Evolutionary conservation across 176 grass and related monocot species (phyloP).

Genomic region (Pharus latifolius): DNA sequence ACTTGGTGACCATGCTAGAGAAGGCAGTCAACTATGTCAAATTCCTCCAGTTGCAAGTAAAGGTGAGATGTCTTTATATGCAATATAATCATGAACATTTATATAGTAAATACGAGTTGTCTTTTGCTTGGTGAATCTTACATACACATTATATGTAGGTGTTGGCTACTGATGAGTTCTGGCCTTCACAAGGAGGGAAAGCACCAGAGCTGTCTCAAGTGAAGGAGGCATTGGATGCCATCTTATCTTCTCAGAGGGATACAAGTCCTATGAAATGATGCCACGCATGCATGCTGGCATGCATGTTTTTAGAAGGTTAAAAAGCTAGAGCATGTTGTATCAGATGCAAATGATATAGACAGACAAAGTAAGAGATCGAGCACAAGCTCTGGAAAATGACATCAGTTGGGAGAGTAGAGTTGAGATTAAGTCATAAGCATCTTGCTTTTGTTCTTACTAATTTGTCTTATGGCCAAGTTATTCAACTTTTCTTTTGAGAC

Average conservation of each 20-base stretch:
- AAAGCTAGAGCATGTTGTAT: conserved; percentile 1
- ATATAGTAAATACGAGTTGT: too few relatives aligned
- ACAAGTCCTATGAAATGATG: conserved; percentile 16
- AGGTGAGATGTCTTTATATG: conserved; percentile 28
- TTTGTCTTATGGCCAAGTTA: too few relatives aligned
- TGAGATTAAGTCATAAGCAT: background rate
- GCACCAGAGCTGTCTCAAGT: conserved; percentile 79
- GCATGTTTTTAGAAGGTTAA: background rate
- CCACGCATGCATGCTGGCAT: background rate
- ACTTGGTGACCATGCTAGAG: conserved; percentile 96
- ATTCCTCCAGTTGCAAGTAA: conserved; percentile 94
- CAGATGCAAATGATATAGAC: background rate
- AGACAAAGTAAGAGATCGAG: conserved; percentile 3
- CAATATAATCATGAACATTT: too few relatives aligned
- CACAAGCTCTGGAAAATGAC: background rate
- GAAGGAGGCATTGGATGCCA: conserved; percentile 77
- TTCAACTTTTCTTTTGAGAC: too few relatives aligned
- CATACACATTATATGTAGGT: conserved; percentile 30
- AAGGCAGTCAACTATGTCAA: conserved; percentile 96
- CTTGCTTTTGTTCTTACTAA: background rate
- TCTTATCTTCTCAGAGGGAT: conserved; percentile 55
- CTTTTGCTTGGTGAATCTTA: background rate
- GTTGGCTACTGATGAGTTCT: conserved; percentile 88
- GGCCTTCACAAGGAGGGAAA: conserved; percentile 84
- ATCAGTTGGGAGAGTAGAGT: background rate